Percentiles rank a stretch among this genome's conserved stretches.
Evolutionary conservation across 2,329 filamentous ascomycete species (phyloP).

Genomic region (Metarhizium brunneum): DNA sequence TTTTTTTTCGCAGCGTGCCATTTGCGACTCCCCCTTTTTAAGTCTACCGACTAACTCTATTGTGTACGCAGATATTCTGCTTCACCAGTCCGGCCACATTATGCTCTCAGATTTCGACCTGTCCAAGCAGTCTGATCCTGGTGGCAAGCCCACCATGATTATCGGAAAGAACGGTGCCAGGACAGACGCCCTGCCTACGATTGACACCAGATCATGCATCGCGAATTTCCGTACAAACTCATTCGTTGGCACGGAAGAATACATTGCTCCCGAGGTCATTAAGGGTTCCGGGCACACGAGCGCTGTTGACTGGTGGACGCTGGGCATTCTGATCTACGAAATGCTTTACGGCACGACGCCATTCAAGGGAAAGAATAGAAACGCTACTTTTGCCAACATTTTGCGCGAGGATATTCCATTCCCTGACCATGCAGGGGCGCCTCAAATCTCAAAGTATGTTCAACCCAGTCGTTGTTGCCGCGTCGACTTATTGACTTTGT

Average conservation of each 20-base stretch:
- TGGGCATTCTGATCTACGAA: slow-evolving; percentile 95
- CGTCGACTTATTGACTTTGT: neutral
- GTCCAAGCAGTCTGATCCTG: slow-evolving; percentile 93
- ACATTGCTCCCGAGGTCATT: slow-evolving; percentile 97
- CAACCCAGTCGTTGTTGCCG: neutral
- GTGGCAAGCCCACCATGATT: slow-evolving; percentile 97
- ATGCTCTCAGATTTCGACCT: slow-evolving; percentile 99
- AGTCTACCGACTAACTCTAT: neutral
- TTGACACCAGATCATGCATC: slow-evolving; percentile 97
- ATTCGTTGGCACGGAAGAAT: slow-evolving; percentile 97
- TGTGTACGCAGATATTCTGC: slow-evolving; percentile 64
- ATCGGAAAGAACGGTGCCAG: slow-evolving; percentile 82
- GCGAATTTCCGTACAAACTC: slow-evolving; percentile 97
- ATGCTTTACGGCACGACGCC: slow-evolving; percentile 98
- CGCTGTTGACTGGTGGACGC: slow-evolving; percentile 98
- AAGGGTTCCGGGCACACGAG: slow-evolving; percentile 98
- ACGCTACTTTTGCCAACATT: slow-evolving; percentile 97
- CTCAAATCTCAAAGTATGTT: slow-evolving; percentile 85
- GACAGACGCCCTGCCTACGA: slow-evolving; percentile 81
- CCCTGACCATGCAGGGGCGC: slow-evolving; percentile 75
- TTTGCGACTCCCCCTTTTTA: too few relatives aligned
- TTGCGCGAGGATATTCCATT: slow-evolving; percentile 92
- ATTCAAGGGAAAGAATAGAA: slow-evolving; percentile 98
- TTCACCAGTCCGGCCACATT: slow-evolving; percentile 98
- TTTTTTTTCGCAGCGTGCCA: neutral